Evolutionary conservation across 148 eudicot species (phyloP), one percentile per base, ranked within the genome.

Genomic region (Dysphania ambrosioides): DNA sequence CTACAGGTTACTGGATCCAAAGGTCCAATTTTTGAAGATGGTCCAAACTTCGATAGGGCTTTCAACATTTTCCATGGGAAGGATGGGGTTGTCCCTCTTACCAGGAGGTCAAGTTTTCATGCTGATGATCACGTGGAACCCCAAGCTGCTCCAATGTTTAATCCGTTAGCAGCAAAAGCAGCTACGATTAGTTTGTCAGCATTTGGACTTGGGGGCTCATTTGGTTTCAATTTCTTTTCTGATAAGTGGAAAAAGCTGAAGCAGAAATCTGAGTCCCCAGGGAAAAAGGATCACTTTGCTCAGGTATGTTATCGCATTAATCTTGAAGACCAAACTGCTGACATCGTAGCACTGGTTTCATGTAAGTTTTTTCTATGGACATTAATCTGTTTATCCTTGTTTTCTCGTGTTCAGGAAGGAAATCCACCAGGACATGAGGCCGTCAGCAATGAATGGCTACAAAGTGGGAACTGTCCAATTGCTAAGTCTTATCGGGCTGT

Each of bases 11-110:
- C 55, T 66, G 90, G 83, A 73, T 82, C 83, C 73, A 91, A 82
- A 73, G 97, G 97, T 84, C 94, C 97, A 23, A 88, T 91, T 30
- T 91, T 91, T 83, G 97, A 91, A 83, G 97, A 91, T 79, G 90
- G 88, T 64, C 88, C 97, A 73, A 88, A 83, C 77, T 91, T 89
- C 66, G 90, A 88, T 77, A 53, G 77, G 85, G 94, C 97, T 11
- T 91, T 91, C 78, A 85, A 82, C 65, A 80, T 89, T 58, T 92
- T 92, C 73, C 97, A 92, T 76, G 97, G 94, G 51, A 82, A 87
- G 79, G 86, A 90, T 79, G 94, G 97, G 62, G 90, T 89, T 59
- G 87, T 92, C 65, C 97, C 94, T 31, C 90, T 91, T 58, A 47
- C 86, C 1, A 81, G 73, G 47, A 81, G 74, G 76, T 75, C 87